These are phyloP conservation scores for Xylariaceae sp. DNA, from an alignment of 2,329 filamentous ascomycete species.

Conservation along the genomic window DNA sequence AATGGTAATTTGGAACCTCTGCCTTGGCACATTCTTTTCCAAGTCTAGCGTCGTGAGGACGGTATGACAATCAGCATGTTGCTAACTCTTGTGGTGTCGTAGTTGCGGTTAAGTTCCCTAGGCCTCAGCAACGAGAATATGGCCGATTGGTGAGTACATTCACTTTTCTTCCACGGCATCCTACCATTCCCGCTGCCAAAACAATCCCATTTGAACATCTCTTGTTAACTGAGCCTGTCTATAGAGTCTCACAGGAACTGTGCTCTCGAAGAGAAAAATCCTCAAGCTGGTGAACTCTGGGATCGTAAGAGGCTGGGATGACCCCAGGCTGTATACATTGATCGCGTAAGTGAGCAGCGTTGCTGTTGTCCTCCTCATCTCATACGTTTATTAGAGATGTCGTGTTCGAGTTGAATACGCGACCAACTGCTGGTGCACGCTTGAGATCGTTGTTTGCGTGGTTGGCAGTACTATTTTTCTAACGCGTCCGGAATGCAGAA, in stretches of 20 bases:
- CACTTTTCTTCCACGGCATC: background rate
- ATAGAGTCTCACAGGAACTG: conserved; percentile 70
- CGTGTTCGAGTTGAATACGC: no score
- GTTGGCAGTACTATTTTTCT: no score
- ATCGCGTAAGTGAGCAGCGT: conserved; percentile 12
- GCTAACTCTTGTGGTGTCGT: no score
- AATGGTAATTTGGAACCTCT: conserved; percentile 34
- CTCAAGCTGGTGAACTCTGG: conserved; percentile 70
- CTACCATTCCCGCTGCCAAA: background rate
- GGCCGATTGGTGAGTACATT: conserved; percentile 28
- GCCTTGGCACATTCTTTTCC: no score
- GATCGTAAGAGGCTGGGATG: conserved; percentile 84
- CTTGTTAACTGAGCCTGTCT: background rate
- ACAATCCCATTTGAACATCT: background rate
- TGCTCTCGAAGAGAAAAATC: conserved; percentile 82
- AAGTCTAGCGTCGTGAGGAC: no score
- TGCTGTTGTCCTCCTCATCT: no score
- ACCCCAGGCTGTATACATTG: conserved; percentile 67
- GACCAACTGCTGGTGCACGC: no score
- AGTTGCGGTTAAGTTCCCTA: no score
- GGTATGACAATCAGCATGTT: no score
- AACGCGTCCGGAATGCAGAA: conserved; percentile 47
- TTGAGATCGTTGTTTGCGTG: no score
- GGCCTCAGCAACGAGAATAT: conserved; percentile 91
- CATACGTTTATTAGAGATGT: no score